Conservation (phyloP, 2,329 filamentous ascomycete species). For the Scytalidium sp. region DNA sequence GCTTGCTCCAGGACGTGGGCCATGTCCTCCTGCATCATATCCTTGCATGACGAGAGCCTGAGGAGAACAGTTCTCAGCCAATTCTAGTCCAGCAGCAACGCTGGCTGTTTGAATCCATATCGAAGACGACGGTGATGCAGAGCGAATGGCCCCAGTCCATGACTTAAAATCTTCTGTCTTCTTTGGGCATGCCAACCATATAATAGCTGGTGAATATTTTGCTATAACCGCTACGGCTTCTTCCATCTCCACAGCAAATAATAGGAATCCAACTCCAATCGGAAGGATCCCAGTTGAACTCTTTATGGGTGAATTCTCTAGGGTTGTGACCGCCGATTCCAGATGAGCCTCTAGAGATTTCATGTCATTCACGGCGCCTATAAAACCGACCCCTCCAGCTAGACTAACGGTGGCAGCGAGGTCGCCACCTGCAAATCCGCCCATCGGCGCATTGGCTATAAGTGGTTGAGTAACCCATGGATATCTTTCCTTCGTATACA, state of each 20-base stretch:
- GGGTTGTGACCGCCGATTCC: conserved; percentile 17
- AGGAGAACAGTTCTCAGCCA: conserved; percentile 9
- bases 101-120: conserved; percentile 25
- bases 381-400: conserved; percentile 47
- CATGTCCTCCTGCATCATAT: conserved; percentile 29
- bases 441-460: conserved; percentile 64
- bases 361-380: conserved; percentile 32
- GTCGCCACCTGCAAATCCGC: conserved; percentile 50
- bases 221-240: neutral
- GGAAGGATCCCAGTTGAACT: conserved; percentile 26
- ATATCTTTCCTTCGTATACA: conserved; percentile 37
- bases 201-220: neutral
- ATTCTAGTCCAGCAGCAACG: conserved; percentile 16
- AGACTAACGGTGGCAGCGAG: conserved; percentile 58
- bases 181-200: conserved; percentile 3
- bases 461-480: conserved; percentile 57
- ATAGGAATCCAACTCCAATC: conserved; percentile 40
- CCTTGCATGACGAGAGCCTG: conserved; percentile 29
- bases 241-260: conserved; percentile 5
- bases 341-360: conserved; percentile 26
- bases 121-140: conserved; percentile 7
- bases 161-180: conserved; percentile 8
- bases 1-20: conserved; percentile 16
- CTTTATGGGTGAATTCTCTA: conserved; percentile 1
- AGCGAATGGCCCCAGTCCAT: conserved; percentile 8